Evolutionary conservation across 2,329 filamentous ascomycete species (phyloP).

Genomic region (Periconia digitata): DNA sequence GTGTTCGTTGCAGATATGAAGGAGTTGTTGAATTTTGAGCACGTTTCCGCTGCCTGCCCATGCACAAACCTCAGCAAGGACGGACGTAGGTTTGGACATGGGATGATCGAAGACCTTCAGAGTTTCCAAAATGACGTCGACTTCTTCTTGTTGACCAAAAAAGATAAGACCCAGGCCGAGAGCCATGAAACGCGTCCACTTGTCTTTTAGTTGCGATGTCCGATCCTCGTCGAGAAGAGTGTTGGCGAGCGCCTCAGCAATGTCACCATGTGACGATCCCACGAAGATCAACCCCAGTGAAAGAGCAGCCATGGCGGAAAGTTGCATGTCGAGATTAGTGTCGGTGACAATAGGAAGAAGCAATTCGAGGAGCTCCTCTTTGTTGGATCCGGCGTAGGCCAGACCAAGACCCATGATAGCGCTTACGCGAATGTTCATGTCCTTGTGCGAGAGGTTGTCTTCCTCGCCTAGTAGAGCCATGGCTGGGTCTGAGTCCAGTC

Average conservation of each 20-base stretch:
- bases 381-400: conserved; percentile 92
- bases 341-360: conserved; percentile 87
- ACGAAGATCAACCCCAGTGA: conserved; percentile 90
- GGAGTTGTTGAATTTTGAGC: conserved; percentile 92
- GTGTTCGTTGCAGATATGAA: conserved; percentile 98
- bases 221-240: conserved; percentile 93
- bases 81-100: conserved; percentile 92
- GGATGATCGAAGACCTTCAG: conserved; percentile 96
- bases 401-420: conserved; percentile 96
- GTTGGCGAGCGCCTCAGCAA: conserved; percentile 88
- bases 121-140: conserved; percentile 96
- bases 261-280: conserved; percentile 85
- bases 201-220: conserved; percentile 88
- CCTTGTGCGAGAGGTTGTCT: conserved; percentile 78
- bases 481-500: conserved; percentile 85
- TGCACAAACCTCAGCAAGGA: conserved; percentile 93
- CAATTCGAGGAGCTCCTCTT: conserved; percentile 80
- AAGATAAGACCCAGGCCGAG: conserved; percentile 90
- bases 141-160: conserved; percentile 96
- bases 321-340: conserved; percentile 84
- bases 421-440: conserved; percentile 74
- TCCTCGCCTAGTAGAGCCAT: conserved; percentile 80
- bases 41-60: conserved; percentile 98
- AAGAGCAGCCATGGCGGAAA: conserved; percentile 93
- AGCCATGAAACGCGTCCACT: conserved; percentile 97